A percentile compares a stretch with the other conserved stretches of the same genome.
phyloP scores from a whole-genome alignment of 108 stramenopile genomes.

The Skeletonema costatum region DNA sequence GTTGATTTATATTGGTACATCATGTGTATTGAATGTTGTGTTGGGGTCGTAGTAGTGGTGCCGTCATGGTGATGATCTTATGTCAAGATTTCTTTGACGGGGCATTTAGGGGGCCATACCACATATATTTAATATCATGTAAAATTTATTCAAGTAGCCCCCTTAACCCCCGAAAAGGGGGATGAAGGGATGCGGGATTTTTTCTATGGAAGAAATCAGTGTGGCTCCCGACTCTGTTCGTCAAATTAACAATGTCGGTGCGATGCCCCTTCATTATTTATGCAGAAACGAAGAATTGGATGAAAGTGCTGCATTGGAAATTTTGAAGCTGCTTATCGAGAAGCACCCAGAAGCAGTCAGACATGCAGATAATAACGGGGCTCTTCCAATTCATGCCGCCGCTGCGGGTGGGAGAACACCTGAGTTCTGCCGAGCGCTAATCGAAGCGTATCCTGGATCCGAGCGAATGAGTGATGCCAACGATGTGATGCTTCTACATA shows the following conservation, averaged over 20 bases:
- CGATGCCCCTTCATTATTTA: constrained; percentile 1
- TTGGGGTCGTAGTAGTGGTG: too few species aligned
- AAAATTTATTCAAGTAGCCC: too few species aligned
- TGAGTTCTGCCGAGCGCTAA: neutral
- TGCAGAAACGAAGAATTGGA: neutral
- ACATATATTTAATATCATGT: too few species aligned
- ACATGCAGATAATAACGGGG: neutral
- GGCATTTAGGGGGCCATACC: too few species aligned
- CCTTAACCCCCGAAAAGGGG: too few species aligned
- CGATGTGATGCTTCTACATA: neutral
- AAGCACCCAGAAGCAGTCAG: neutral
- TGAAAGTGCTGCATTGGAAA: neutral
- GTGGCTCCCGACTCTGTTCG: too few species aligned
- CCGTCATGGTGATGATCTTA: too few species aligned
- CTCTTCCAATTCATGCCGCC: neutral
- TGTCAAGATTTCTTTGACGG: too few species aligned
- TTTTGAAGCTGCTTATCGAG: neutral
- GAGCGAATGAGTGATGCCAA: neutral
- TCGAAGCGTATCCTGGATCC: neutral
- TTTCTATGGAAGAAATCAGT: too few species aligned
- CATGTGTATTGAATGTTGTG: too few species aligned
- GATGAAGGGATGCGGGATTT: too few species aligned
- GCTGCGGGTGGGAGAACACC: neutral
- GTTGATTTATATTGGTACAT: too few species aligned
- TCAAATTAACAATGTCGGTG: neutral